phyloP scores from a whole-genome alignment of 768 basidiomycete genomes.

The Royoungia palumana region DNA sequence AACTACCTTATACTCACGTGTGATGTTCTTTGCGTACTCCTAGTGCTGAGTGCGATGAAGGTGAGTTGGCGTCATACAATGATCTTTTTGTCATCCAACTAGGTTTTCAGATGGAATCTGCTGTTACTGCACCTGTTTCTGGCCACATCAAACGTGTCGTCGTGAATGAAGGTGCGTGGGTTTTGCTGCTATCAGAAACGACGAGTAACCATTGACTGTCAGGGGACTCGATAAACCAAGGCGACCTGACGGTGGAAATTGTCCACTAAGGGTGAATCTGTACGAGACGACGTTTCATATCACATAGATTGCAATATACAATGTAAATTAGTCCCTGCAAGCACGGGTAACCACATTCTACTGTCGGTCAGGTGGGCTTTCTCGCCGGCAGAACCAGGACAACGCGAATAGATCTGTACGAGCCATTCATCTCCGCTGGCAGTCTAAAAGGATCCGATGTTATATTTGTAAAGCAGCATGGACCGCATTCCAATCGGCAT shows the following conservation, averaged over 20 bases:
- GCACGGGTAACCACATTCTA: conserved; percentile 4
- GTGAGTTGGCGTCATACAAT: conserved; percentile 37
- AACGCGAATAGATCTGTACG: not conserved
- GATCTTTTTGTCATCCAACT: conserved; percentile 13
- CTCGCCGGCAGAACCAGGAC: not conserved
- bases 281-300: conserved; percentile 5
- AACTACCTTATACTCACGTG: conserved; percentile 19
- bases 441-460: conserved; percentile 3
- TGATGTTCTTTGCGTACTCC: conserved; percentile 9
- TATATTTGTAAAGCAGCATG: conserved; percentile 7
- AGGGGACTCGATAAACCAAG: conserved; percentile 95
- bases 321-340: conserved; percentile 18
- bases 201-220: conserved; percentile 9
- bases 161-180: conserved; percentile 71
- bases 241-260: conserved; percentile 89
- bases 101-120: conserved; percentile 84
- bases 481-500: conserved; percentile 6
- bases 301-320: conserved; percentile 14
- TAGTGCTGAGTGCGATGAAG: conserved; percentile 97
- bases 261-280: conserved; percentile 48
- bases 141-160: conserved; percentile 94
- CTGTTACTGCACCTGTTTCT: conserved; percentile 93
- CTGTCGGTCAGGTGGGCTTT: conserved; percentile 1
- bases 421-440: conserved; percentile 15
- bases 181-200: not conserved